phyloP scores from a whole-genome alignment of 2,329 filamentous ascomycete species.

The Xylaria sp. region DNA sequence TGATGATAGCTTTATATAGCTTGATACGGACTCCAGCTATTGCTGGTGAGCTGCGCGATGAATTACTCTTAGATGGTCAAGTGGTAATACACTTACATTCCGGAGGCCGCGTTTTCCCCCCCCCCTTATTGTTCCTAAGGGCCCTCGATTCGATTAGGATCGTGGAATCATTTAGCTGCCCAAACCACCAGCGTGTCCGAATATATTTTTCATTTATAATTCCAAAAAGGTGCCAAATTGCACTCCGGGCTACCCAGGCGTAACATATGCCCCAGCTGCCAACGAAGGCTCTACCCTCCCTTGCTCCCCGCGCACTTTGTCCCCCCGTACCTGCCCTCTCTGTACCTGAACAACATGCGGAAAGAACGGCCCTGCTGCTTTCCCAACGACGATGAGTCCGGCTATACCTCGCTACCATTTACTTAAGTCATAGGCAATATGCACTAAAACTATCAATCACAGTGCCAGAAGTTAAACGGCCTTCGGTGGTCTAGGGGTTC shows the following conservation, averaged over 20 bases:
- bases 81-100: slow-evolving; percentile 1
- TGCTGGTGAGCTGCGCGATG: not conserved
- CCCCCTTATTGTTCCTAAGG: not conserved
- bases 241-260: no score
- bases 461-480: slow-evolving; percentile 13
- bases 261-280: no score
- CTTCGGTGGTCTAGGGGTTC: slow-evolving; percentile 24
- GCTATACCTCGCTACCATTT: slow-evolving; percentile 1
- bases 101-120: no score
- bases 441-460: not conserved
- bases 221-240: no score
- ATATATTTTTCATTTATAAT: no score
- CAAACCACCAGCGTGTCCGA: no score
- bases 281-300: no score
- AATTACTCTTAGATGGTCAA: slow-evolving; percentile 5
- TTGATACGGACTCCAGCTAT: no score
- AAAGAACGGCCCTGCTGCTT: not conserved
- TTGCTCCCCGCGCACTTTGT: no score
- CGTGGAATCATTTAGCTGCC: no score
- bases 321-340: not conserved
- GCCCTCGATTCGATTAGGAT: no score
- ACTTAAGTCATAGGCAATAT: not conserved
- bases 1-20: no score
- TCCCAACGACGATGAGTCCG: not conserved
- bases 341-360: not conserved